phyloP scores from a whole-genome alignment of 1,139 yeast genomes.

The Candida gigantensis region DNA sequence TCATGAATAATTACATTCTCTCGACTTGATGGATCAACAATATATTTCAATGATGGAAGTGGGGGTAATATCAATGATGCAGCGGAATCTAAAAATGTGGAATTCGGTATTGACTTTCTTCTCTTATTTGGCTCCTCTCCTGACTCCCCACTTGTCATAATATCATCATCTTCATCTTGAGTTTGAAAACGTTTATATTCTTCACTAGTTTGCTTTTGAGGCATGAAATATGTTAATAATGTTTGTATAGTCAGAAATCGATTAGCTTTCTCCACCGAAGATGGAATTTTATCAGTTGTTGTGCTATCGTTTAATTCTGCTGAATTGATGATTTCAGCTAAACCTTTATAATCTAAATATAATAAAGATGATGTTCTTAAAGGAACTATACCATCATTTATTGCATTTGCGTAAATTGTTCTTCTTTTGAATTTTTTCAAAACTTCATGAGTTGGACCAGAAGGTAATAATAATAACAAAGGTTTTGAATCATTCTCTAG shows the following conservation, averaged over 20 bases:
- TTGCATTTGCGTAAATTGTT: conserved; percentile 74
- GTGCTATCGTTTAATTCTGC: conserved; percentile 9
- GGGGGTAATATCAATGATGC: conserved; percentile 84
- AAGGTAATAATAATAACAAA: conserved; percentile 68
- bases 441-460: conserved; percentile 75
- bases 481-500: conserved; percentile 53
- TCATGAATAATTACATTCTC: conserved; percentile 43
- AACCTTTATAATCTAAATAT: conserved; percentile 58
- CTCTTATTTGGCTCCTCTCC: conserved; percentile 9
- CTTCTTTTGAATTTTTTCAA: conserved; percentile 65
- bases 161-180: conserved; percentile 6
- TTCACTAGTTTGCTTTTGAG: conserved; percentile 33
- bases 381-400: conserved; percentile 95
- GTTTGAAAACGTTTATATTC: conserved; percentile 36
- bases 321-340: conserved; percentile 43
- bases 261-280: conserved; percentile 11
- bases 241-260: conserved; percentile 42
- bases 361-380: conserved; percentile 81
- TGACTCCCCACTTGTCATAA: too few relatives aligned
- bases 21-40: conserved; percentile 58
- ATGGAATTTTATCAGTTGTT: conserved; percentile 11
- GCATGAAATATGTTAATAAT: conserved; percentile 45
- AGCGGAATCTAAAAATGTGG: conserved; percentile 83
- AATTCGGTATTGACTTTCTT: conserved; percentile 51
- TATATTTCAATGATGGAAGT: conserved; percentile 68